Evolutionary conservation across 176 grass and related monocot species (phyloP).

Genomic region (Avena atlantica): DNA sequence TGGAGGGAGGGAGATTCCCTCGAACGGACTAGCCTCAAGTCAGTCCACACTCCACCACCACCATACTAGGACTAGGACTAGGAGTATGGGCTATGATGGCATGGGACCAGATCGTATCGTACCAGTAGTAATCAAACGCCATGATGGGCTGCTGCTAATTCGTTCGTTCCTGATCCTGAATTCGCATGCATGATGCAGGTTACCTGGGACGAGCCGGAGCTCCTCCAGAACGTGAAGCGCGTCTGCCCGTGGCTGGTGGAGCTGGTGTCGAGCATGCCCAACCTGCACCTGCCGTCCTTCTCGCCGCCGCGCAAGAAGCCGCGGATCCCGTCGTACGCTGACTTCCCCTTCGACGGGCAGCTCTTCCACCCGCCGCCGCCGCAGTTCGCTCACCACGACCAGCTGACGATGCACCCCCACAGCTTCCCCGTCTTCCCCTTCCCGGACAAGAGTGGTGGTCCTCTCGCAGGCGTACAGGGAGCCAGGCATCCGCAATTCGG

Average conservation of each 20-base stretch:
- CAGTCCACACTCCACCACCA: background rate
- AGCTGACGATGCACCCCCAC: background rate
- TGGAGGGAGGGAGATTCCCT: too few relatives aligned
- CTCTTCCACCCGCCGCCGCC: slow-evolving; percentile 23
- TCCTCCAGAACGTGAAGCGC: slow-evolving; percentile 83
- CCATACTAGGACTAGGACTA: background rate
- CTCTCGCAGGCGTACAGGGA: slow-evolving; percentile 95
- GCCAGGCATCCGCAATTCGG: slow-evolving; percentile 90
- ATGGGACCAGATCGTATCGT: background rate
- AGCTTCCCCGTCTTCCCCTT: slow-evolving; percentile 57
- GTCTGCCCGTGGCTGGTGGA: slow-evolving; percentile 92
- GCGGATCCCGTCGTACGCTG: slow-evolving; percentile 52
- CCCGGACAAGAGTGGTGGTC: slow-evolving; percentile 50
- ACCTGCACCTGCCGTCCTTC: slow-evolving; percentile 67
- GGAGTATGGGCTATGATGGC: background rate
- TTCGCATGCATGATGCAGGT: slow-evolving; percentile 60
- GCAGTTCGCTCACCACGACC: slow-evolving; percentile 11
- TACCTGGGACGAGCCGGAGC: slow-evolving; percentile 91
- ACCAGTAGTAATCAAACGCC: background rate
- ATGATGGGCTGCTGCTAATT: background rate
- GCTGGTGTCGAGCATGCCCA: slow-evolving; percentile 76
- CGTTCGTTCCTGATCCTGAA: slow-evolving; percentile 3
- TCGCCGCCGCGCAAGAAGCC: slow-evolving; percentile 76
- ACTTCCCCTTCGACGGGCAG: slow-evolving; percentile 55
- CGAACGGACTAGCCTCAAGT: background rate